Conservation (phyloP, 345 rosid species). For the Diplotaxis tenuifolia region DNA sequence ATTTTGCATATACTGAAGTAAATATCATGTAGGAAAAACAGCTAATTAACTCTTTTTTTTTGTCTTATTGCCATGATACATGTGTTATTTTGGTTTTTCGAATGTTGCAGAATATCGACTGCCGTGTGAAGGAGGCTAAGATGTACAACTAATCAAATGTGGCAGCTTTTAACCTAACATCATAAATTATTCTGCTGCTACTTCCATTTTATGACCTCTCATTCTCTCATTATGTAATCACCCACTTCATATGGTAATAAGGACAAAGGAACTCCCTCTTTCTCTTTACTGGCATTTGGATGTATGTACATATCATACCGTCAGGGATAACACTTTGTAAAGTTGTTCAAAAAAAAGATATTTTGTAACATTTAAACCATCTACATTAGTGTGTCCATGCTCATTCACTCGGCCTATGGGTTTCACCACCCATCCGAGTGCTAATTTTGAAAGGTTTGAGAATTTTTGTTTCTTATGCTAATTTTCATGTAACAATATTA, state of each 20-base stretch:
- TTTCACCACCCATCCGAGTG: no score
- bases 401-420: no score
- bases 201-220: slow-evolving; percentile 2
- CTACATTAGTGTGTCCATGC: no score
- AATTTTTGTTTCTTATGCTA: no score
- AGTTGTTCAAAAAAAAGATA: no score
- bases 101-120: slow-evolving; percentile 29
- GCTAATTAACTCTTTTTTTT: background rate
- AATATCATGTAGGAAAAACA: no score
- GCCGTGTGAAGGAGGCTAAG: slow-evolving; percentile 25
- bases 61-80: background rate
- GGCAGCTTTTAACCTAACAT: slow-evolving; percentile 23
- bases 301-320: background rate
- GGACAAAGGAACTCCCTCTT: background rate
- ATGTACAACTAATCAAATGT: background rate
- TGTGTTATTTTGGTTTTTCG: background rate
- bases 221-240: slow-evolving; percentile 11
- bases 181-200: slow-evolving; percentile 1
- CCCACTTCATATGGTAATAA: slow-evolving; percentile 6
- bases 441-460: no score
- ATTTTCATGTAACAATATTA: no score
- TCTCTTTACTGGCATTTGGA: background rate
- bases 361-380: no score
- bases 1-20: background rate
- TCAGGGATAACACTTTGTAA: background rate